Evolutionary conservation across 1,284 basidiomycete genomes (phyloP).

Genomic region (Tranzscheliella williamsii): DNA sequence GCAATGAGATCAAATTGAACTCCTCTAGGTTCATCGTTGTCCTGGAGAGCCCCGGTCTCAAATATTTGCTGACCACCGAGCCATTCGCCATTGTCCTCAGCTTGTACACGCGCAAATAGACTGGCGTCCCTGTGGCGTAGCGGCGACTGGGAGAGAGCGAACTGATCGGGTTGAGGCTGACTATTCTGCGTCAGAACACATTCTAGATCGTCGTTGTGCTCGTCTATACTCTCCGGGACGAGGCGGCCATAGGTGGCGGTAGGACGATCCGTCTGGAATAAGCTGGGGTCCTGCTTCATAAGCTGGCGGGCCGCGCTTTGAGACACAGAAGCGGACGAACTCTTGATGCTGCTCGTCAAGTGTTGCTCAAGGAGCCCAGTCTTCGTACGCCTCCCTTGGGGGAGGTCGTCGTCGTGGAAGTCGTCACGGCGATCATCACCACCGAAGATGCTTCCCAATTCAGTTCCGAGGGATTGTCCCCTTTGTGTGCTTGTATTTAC

Average conservation of each 20-base stretch:
- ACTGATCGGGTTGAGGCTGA: slow-evolving; percentile 8
- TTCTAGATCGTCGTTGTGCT: slow-evolving; percentile 36
- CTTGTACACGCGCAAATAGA: slow-evolving; percentile 16
- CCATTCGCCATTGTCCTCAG: slow-evolving; percentile 28
- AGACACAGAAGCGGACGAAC: not conserved
- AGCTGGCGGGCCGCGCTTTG: not conserved
- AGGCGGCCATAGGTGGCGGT: slow-evolving; percentile 28
- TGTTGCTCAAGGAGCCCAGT: too few relatives aligned
- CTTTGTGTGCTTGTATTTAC: not conserved
- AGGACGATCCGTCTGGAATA: slow-evolving; percentile 15
- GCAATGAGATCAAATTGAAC: slow-evolving; percentile 46
- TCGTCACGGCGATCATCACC: slow-evolving; percentile 35
- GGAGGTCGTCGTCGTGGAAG: slow-evolving; percentile 24
- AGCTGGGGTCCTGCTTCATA: not conserved
- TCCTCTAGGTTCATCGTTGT: slow-evolving; percentile 38
- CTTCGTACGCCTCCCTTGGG: slow-evolving; percentile 7
- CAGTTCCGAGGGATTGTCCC: slow-evolving; percentile 43
- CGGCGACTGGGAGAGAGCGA: slow-evolving; percentile 7
- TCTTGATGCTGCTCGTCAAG: not conserved
- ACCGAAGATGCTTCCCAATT: slow-evolving; percentile 52
- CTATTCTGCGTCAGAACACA: slow-evolving; percentile 20
- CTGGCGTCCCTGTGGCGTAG: slow-evolving; percentile 17
- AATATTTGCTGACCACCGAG: slow-evolving; percentile 31
- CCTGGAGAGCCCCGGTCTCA: slow-evolving; percentile 32
- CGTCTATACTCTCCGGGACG: slow-evolving; percentile 17